Conservation (phyloP, 2,329 filamentous ascomycete genomes). For the Penicillium sp. region DNA sequence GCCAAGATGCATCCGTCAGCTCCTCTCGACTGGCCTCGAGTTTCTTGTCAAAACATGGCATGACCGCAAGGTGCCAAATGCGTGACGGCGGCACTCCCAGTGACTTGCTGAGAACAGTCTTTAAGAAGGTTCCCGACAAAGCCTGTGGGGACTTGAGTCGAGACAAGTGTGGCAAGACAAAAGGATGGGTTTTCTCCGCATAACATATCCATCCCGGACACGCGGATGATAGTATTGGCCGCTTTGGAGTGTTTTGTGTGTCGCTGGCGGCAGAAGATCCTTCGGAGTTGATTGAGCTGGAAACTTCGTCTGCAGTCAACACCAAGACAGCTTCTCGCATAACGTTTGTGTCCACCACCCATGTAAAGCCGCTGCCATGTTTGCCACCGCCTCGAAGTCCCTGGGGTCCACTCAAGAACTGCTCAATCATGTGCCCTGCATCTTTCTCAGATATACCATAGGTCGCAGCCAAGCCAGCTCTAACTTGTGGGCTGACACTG, state of each 20-base stretch:
- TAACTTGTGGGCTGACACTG: conserved; percentile 84
- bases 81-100: conserved; percentile 67
- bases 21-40: conserved; percentile 91
- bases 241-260: conserved; percentile 29
- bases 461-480: conserved; percentile 81
- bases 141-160: conserved; percentile 91
- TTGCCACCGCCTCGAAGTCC: conserved; percentile 66
- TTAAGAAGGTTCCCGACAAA: conserved; percentile 80
- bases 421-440: conserved; percentile 75
- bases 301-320: conserved; percentile 66
- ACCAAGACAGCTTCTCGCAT: conserved; percentile 79
- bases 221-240: conserved; percentile 65
- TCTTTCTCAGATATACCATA: conserved; percentile 67
- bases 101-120: conserved; percentile 70
- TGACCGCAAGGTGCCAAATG: conserved; percentile 92
- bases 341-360: conserved; percentile 84
- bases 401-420: conserved; percentile 64
- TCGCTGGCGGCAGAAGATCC: conserved; percentile 11
- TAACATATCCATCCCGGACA: conserved; percentile 99
- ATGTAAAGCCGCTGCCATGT: conserved; percentile 71
- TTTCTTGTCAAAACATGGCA: conserved; percentile 99
- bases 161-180: conserved; percentile 85
- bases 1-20: conserved; percentile 75
- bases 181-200: conserved; percentile 93
- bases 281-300: conserved; percentile 33